Conservation (phyloP, 2,329 filamentous ascomycete species). For the Cladophialophora bantiana region DNA sequence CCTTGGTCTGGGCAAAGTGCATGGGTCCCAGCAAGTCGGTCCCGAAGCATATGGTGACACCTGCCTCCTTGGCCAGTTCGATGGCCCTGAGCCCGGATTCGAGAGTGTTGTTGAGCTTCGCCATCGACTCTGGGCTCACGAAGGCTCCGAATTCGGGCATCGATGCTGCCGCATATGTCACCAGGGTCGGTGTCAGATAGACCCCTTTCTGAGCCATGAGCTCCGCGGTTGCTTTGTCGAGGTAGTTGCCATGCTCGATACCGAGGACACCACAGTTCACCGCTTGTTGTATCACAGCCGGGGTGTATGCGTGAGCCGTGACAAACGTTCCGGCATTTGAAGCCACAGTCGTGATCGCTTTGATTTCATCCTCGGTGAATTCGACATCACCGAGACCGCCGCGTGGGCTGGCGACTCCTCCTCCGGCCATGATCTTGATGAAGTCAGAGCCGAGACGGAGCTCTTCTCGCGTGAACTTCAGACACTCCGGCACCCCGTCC, state of each 20-base stretch:
- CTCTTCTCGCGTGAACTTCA: constrained; percentile 61
- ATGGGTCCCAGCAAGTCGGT: constrained; percentile 62
- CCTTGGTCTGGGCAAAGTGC: constrained; percentile 56
- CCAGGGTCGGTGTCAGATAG: constrained; percentile 63
- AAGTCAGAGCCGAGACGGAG: constrained; percentile 65
- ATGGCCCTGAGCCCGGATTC: constrained; percentile 56
- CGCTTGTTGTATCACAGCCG: constrained; percentile 61
- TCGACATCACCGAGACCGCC: constrained; percentile 63
- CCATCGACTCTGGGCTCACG: constrained; percentile 52
- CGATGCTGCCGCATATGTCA: constrained; percentile 52
- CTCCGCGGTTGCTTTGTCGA: constrained; percentile 55
- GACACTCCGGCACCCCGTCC: constrained; percentile 63
- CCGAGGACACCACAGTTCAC: constrained; percentile 63
- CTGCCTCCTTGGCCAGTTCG: constrained; percentile 58
- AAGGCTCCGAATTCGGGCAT: constrained; percentile 49
- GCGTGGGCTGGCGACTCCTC: constrained; percentile 64
- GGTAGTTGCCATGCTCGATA: constrained; percentile 62
- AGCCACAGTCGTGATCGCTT: constrained; percentile 61
- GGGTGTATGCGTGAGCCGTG: constrained; percentile 66
- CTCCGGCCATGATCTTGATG: constrained; percentile 67
- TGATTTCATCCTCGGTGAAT: constrained; percentile 64
- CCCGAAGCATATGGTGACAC: constrained; percentile 64
- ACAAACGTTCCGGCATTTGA: constrained; percentile 60
- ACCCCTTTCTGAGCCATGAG: constrained; percentile 59
- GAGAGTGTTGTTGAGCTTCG: constrained; percentile 62